Base-by-base conservation (phyloP, 768 basidiomycete species). In the Sutorius australiensis region DNA sequence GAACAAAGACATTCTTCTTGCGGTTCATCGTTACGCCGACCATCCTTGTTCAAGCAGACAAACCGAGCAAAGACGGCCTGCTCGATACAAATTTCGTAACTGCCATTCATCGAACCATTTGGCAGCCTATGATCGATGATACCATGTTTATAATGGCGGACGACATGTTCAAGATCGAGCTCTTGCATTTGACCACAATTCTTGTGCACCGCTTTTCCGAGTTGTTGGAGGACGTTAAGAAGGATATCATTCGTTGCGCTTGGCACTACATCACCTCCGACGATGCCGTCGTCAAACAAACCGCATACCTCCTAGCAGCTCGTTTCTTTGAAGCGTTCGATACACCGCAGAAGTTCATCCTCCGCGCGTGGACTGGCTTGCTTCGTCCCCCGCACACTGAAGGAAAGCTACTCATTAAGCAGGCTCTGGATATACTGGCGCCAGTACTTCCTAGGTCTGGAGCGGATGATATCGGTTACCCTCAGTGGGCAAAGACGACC, bases 201-300 rank as follows among this genome's bases (percentile, higher is more conserved):
- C 79, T 99, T 55, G 87, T 98, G 5, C 89, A 95, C 54, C 79
- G 87, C 61, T 94, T 92, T 58, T 80, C 86, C 2, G 73, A 81
- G n/a, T 69, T 91, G n/a, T 76, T 97, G 39, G 83, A 82, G 53
- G 87, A 92, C 41, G 82, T 81, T 34, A 83, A 89, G 70, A 98
- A 94, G 67, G 91, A 95, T 54, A 84, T 98, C 59, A 94, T 98
- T 73, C 90, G 88, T 67, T 88, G 89, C 52, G 91, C 92, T 17
- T 98, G 93, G 93, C 81, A 86, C 61, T 90, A 86, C 61, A 89
- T 95, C 59, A 80, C 79, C 6, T 85, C 77, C 50, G 92, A 95
- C 38, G 97, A 98, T 67, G 80, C 87, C 6, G 84, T 94, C 17
- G 91, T 97, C 63, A 95, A 92, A 68, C 92, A 98, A 67, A 90